Conservation (phyloP, 2,329 filamentous ascomycete species). For the Talaromyces sp. region DNA sequence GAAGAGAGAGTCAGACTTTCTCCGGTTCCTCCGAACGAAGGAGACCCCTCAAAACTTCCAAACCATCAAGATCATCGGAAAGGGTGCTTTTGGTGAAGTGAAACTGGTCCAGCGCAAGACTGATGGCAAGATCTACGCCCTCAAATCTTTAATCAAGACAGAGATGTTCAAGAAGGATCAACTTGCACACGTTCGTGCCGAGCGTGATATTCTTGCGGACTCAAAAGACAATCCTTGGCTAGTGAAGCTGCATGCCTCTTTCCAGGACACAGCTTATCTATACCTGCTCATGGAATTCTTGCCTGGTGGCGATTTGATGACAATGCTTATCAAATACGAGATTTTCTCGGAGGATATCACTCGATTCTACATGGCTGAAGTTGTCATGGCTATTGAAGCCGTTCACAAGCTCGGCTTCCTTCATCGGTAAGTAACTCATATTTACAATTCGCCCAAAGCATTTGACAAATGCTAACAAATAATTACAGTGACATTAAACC, state of each 20-base stretch:
- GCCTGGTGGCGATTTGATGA: slow-evolving; percentile 97
- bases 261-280: slow-evolving; percentile 93
- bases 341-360: slow-evolving; percentile 99
- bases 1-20: slow-evolving; percentile 86
- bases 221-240: slow-evolving; percentile 98
- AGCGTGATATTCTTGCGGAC: slow-evolving; percentile 96
- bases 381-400: slow-evolving; percentile 96
- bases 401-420: slow-evolving; percentile 98
- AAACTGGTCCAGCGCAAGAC: slow-evolving; percentile 96
- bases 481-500: slow-evolving; percentile 88
- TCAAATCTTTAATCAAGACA: slow-evolving; percentile 97
- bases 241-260: slow-evolving; percentile 96
- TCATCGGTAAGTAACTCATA: slow-evolving; percentile 72
- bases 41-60: slow-evolving; percentile 93
- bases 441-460: slow-evolving; percentile 12
- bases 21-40: slow-evolving; percentile 90
- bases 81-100: slow-evolving; percentile 97
- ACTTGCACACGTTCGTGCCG: slow-evolving; percentile 92
- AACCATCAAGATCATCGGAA: slow-evolving; percentile 97
- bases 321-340: slow-evolving; percentile 99
- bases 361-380: slow-evolving; percentile 98
- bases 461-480: slow-evolving; percentile 20
- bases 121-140: slow-evolving; percentile 94
- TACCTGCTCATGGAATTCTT: slow-evolving; percentile 99
- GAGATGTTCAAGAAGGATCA: slow-evolving; percentile 99